These are phyloP conservation scores for Parathielavia hyrcaniae DNA, from an alignment of 495 filamentous ascomycete genomes.

Conservation along the genomic window DNA sequence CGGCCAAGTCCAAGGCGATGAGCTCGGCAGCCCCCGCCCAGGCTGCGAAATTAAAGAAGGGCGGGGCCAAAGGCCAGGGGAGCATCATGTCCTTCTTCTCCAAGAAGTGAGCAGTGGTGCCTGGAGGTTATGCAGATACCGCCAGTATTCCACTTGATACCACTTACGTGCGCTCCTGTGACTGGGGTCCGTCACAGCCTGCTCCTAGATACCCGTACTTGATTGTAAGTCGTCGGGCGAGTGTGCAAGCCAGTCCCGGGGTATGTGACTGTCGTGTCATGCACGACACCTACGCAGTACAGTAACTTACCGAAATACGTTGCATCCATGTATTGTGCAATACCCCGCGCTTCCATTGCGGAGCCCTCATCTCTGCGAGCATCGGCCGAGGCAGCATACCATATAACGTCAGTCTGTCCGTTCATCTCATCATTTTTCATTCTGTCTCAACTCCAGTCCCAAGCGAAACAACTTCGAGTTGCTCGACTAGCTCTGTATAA, in stretches of 20 bases:
- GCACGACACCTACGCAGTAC: no score
- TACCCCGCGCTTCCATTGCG: no score
- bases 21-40: conserved; percentile 23
- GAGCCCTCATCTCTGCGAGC: neutral
- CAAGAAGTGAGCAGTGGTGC: conserved; percentile 54
- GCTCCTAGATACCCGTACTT: no score
- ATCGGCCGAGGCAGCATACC: neutral
- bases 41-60: conserved; percentile 51
- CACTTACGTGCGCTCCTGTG: neutral
- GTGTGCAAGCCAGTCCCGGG: no score
- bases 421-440: neutral
- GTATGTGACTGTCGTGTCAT: no score
- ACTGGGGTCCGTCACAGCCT: neutral
- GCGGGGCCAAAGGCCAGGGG: conserved; percentile 60
- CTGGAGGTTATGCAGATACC: neutral
- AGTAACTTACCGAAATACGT: no score
- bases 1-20: conserved; percentile 43
- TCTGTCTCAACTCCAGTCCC: neutral
- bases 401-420: neutral
- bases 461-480: neutral
- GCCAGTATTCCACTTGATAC: neutral
- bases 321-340: no score
- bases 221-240: no score
- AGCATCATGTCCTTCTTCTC: conserved; percentile 93
- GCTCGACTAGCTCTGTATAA: neutral